Base-by-base conservation (phyloP, 2,329 filamentous ascomycete genomes). In the Fusarium piperis region DNA sequence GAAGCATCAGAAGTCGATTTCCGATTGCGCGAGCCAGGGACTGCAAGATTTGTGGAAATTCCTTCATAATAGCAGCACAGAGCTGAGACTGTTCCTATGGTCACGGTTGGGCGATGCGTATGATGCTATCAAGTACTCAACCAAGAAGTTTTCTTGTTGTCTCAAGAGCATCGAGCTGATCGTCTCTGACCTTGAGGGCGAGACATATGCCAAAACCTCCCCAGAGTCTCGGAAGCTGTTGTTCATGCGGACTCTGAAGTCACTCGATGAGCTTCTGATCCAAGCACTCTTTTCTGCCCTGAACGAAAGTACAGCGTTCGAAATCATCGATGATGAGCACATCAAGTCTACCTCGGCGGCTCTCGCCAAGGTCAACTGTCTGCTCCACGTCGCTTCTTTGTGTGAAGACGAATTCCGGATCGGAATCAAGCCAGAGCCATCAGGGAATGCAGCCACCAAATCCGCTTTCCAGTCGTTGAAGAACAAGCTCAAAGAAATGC, bases 31-130 rank as follows among this genome's bases (percentile, higher is more conserved):
- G 52, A 85, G 83, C 41, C 85, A 89, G 75, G 87, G 89, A 26
- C 83, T 94, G 18, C 88, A 89, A 53, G 94, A 97, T 77, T 90
- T 99, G 78, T 92, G 93, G 82, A 93, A 93, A 63, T 98, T 98
- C 71, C 85, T 99, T 4, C 88, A 92, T 59, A 91, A 89, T 53
- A 95, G 94, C 46, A 94, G 92, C 77, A 92, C 94, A 1, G 94
- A 95, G 59, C 84, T 98, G 57, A 91, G 94, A 36, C 84, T 98
- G 1, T 94, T 96, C 71, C 85, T 99, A 2, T 99, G 96, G 96
- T 92, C 93, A 68, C 91, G 94, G 57, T 87, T 99, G n/a, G 91
- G 94, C 38, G 93, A 96, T 71, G 95, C 96, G 0, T 99, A 99
- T 77, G 88, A 91, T 59, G 89, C 88, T 9, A 97, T 99, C 67